Evolutionary conservation across 2,329 filamentous ascomycete genomes (phyloP).

Genomic region (Huntiella omanensis): DNA sequence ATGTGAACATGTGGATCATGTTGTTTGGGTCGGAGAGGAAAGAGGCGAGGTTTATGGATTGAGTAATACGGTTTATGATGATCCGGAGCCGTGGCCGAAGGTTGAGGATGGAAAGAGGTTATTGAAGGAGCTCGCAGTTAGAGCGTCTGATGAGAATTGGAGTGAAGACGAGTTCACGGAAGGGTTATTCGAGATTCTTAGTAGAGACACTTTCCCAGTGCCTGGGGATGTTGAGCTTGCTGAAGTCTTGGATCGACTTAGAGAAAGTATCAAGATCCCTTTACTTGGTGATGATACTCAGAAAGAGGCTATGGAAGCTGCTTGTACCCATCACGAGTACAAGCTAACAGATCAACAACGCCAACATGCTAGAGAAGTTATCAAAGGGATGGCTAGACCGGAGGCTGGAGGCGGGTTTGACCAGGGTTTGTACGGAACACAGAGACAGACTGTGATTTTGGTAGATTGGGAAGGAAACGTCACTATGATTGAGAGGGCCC

Average conservation of each 20-base stretch:
- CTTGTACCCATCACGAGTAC: too few relatives aligned
- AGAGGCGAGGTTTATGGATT: slow-evolving; percentile 36
- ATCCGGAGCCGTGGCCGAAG: slow-evolving; percentile 40
- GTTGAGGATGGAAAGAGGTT: slow-evolving; percentile 32
- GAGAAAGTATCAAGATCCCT: slow-evolving; percentile 43
- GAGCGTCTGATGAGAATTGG: slow-evolving; percentile 20
- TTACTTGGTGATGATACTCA: slow-evolving; percentile 32
- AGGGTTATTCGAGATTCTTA: slow-evolving; percentile 34
- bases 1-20: slow-evolving; percentile 30
- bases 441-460: slow-evolving; percentile 42
- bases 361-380: slow-evolving; percentile 18
- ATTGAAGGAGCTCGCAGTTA: slow-evolving; percentile 24
- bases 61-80: slow-evolving; percentile 41
- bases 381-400: slow-evolving; percentile 21
- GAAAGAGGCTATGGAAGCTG: slow-evolving; percentile 24
- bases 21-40: slow-evolving; percentile 37
- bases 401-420: slow-evolving; percentile 27
- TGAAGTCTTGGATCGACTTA: slow-evolving; percentile 32
- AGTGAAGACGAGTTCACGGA: slow-evolving; percentile 31
- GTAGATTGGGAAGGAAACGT: slow-evolving; percentile 45
- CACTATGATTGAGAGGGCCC: slow-evolving; percentile 37
- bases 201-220: slow-evolving; percentile 35
- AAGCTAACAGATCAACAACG: too few relatives aligned
- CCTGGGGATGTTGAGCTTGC: slow-evolving; percentile 25
- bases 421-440: slow-evolving; percentile 44